Base-by-base conservation (phyloP, 176 grass and related monocot genomes). In the Poa pratensis region DNA sequence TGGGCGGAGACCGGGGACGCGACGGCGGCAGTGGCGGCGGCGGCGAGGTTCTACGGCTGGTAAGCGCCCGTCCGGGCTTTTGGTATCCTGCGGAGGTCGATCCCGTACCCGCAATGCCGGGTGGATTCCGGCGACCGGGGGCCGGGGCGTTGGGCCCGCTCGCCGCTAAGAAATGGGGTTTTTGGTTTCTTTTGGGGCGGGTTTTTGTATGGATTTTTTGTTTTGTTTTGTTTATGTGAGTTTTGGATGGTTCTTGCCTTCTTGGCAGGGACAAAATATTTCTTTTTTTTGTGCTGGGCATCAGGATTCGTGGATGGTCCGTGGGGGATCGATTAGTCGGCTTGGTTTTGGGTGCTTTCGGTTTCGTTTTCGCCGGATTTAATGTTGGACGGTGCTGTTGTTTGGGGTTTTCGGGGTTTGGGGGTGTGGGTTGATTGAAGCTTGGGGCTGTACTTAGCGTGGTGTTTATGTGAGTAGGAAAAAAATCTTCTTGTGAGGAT, bases 71-170 rank as follows among this genome's bases (percentile, higher is more conserved):
- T 32, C 30, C 26, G 7, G 60, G 16, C 0, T 77, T 23, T 15
- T 48, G 45, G 6, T 59, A 7, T 26, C 28, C 72, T 5, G 15
- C 43, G 43, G 43, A 5, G 15, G 8, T 82, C 34, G 69, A 71
- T 48, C 53, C 51, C 3, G 23, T 4, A 23, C 1, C 59, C 49
- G 59, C 86, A 82, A 87, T 87, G 79, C 22, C 61, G 79, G 72
- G 14, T 26, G 37, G 61, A 10, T 46, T 59, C 61, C 60, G 60
- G 71, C 14, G 49, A 60, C 59, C 79, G 26, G 49, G 48, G 70
- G 79, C 19, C 30, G 3, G 49, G 46, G 46, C 34, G 9, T 6
- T 32, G 70, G 70, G 70, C 27, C 22, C 6, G 22, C 43, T 66
- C 1, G 30, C 48, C n/a, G 4, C 50, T 30, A 28, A 39, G 19